Base-by-base conservation (phyloP, 345 rosid genomes). In the Camelina sativa region DNA sequence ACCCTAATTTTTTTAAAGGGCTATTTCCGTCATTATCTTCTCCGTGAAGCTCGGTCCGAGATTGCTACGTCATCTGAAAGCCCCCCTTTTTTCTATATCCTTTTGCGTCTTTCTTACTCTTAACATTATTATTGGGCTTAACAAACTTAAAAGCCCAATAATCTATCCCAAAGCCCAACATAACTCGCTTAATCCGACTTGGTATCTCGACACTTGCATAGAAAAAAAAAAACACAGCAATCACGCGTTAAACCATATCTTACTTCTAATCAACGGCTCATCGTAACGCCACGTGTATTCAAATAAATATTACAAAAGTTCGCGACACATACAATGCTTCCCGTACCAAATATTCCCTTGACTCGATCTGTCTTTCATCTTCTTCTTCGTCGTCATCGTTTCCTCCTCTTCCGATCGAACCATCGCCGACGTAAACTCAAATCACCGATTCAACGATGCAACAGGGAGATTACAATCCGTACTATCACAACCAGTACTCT, bases 401-500 rank as follows among this genome's bases (percentile, higher is more conserved):
- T 56, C 37, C 15, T 56, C 37, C 15, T 50, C 19, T 28, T 62
- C 72, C 76, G 35, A 58, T 52, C 48, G 34, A 38, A 37, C 7
- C 53, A 46, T 46, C 74, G 9, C 57, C 73, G 74, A 43, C 40
- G 68, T 12, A 1, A 54, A 64, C 47, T 65, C n/a, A 17, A 2
- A 25, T 55, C 71, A 38, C 17, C 71, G 67, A 73, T 76, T 74
- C 74, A 76, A 65, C 79, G 63, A 87, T 87, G 90, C 90, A 89
- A 57, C 96, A 82, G 73, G 98, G 96, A 72, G 98, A 95, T 54
- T 90, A 84, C 88, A 73, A 78, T 69, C 85, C 96, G 63, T 89
- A 84, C 37, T 88, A 86, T 54, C 80, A 80, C 12, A 85, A 82
- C 11, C 88, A 83, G 40, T 83, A 68, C 65, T 77, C 88, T 66